Conservation (phyloP, 176 grass and related monocot species). For the Bothriochloa decipiens region DNA sequence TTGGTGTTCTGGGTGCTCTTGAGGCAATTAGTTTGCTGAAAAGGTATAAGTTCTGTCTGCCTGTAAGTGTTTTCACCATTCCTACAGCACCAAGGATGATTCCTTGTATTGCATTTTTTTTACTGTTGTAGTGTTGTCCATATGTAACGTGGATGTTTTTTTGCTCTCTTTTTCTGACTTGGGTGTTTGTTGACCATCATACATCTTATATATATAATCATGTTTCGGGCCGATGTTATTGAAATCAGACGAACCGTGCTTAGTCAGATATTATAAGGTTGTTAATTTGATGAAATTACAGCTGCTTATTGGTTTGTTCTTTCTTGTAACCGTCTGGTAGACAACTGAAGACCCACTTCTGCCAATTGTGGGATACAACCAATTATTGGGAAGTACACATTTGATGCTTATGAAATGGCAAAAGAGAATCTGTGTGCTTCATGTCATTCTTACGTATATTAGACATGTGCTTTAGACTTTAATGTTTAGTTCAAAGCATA, state of each 20-base stretch:
- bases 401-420: neutral
- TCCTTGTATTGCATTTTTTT: neutral
- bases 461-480: neutral
- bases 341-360: neutral
- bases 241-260: neutral
- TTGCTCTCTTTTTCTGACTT: neutral
- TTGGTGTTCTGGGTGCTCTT: conserved; percentile 89
- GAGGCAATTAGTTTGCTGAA: conserved; percentile 82
- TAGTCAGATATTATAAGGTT: neutral
- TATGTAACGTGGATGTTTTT: neutral
- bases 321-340: neutral
- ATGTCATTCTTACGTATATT: neutral
- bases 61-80: conserved; percentile 10
- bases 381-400: neutral
- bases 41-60: conserved; percentile 46
- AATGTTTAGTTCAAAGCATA: neutral
- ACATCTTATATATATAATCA: neutral
- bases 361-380: neutral
- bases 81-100: neutral
- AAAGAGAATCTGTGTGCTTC: neutral
- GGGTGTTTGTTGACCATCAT: neutral
- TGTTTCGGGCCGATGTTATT: neutral
- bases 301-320: neutral
- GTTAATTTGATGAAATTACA: neutral
- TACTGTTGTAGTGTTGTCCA: neutral